A percentile compares a stretch with the other conserved stretches of the same genome.
Evolutionary conservation across 805 yeast genomes (phyloP).

Genomic region (Scheffersomyces spartinae): DNA sequence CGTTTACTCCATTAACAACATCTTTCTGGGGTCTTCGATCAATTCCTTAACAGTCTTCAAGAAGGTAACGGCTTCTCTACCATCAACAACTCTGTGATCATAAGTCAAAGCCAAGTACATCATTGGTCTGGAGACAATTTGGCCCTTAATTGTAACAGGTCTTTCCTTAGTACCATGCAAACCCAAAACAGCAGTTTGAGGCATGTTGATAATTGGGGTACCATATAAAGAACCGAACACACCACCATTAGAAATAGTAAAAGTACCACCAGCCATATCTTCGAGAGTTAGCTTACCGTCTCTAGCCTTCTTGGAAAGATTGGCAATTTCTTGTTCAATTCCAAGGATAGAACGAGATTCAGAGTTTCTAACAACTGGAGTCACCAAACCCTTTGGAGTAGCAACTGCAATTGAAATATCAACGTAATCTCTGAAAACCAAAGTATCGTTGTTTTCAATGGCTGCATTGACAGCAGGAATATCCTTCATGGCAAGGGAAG

Average conservation of each 20-base stretch:
- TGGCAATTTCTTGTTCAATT: conserved; percentile 75
- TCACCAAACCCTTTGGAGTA: conserved; percentile 97
- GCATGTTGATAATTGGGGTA: conserved; percentile 96
- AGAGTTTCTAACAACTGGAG: conserved; percentile 95
- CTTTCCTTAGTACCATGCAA: conserved; percentile 96
- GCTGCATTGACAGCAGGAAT: conserved; percentile 93
- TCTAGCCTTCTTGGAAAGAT: conserved; percentile 85
- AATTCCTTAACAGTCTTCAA: conserved; percentile 91
- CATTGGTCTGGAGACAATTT: conserved; percentile 96
- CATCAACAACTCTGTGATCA: conserved; percentile 96
- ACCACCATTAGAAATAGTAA: conserved; percentile 98
- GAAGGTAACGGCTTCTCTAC: conserved; percentile 98
- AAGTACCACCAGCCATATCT: conserved; percentile 99
- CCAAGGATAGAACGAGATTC: conserved; percentile 83
- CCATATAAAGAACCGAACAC: conserved; percentile 96
- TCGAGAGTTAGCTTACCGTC: conserved; percentile 93
- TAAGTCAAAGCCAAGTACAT: conserved; percentile 98
- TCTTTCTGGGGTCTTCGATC: conserved; percentile 98
- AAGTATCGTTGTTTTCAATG: conserved; percentile 83
- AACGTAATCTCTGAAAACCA: conserved; percentile 92
- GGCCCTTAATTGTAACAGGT: conserved; percentile 93
- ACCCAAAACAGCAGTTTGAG: conserved; percentile 97
- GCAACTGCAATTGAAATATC: conserved; percentile 97
- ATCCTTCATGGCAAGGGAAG: conserved; percentile 85
- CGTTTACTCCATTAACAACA: conserved; percentile 48